Base-by-base conservation (phyloP, 78 protist species). In the Pigoraptor vietnamica region DNA sequence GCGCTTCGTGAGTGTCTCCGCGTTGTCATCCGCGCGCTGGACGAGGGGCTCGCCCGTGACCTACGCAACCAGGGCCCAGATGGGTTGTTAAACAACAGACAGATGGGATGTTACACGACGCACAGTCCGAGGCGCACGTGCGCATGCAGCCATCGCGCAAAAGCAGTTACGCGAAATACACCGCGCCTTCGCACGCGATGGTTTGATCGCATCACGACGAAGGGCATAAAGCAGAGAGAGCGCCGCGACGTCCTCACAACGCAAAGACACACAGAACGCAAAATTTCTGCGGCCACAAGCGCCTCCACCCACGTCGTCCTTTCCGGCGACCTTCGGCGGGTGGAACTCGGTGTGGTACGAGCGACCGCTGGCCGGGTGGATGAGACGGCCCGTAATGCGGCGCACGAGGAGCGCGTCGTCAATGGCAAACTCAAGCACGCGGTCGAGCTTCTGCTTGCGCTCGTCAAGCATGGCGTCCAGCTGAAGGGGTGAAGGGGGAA, bases 21-120 rank as follows among this genome's bases (percentile, higher is more conserved):
- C 97, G 25, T 94, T 97, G 95, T 98, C 99, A 84, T 98, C 99
- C 29, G 95, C 35, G 38, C 99, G 95, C 86, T 95, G 94, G 21
- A 95, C 39, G 39, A 98, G 96, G 23, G 98, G 98, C 89, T 98
- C 99, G 1, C 99, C 99, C 1, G 99, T 98, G 38, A 94, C 87
- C 36, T 96, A 21, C 34, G n/a, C n/a, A n/a, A n/a, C n/a, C n/a
- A n/a, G n/a, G n/a, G n/a, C n/a, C n/a, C n/a, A n/a, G n/a, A n/a
- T n/a, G n/a, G n/a, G n/a, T n/a, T n/a, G n/a, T n/a, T n/a, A n/a
- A n/a, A n/a, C n/a, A n/a, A n/a, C n/a, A n/a, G n/a, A n/a, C n/a
- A n/a, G n/a, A n/a, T n/a, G n/a, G n/a, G n/a, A n/a, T n/a, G n/a
- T n/a, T n/a, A n/a, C n/a, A n/a, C n/a, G n/a, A n/a, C n/a, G n/a